Percentiles rank a stretch among this genome's conserved stretches.
These are phyloP conservation scores for Diversispora epigaea DNA, from an alignment of 192 early-diverging fungal species.

Conservation along the genomic window DNA sequence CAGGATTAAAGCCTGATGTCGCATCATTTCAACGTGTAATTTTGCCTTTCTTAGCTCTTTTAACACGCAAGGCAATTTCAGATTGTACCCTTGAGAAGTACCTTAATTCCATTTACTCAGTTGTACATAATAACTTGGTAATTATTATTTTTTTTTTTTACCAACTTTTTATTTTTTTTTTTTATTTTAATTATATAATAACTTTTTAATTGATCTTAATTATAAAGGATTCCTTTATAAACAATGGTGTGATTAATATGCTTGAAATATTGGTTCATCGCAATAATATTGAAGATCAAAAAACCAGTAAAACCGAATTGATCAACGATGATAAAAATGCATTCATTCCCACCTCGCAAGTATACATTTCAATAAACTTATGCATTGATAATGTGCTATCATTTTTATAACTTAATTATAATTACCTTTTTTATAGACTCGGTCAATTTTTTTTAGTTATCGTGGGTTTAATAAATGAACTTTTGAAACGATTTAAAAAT, in stretches of 20 bases:
- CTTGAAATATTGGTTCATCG: slow-evolving; percentile 34
- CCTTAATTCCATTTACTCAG: too few relatives aligned
- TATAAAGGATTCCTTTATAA: slow-evolving; percentile 34
- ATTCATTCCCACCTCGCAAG: slow-evolving; percentile 19
- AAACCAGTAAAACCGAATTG: neutral
- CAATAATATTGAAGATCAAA: slow-evolving; percentile 31
- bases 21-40: slow-evolving; percentile 44
- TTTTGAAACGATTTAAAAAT: slow-evolving; percentile 38
- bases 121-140: too few relatives aligned
- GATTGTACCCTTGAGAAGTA: too few relatives aligned
- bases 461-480: slow-evolving; percentile 38
- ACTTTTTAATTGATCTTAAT: slow-evolving; percentile 13
- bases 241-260: neutral
- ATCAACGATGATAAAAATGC: slow-evolving; percentile 9
- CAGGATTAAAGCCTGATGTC: neutral
- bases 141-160: too few relatives aligned
- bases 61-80: too few relatives aligned
- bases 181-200: too few relatives aligned
- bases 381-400: neutral
- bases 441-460: slow-evolving; percentile 37
- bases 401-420: too few relatives aligned
- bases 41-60: slow-evolving; percentile 43
- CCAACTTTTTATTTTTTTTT: too few relatives aligned
- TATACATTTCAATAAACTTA: neutral
- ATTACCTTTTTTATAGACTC: neutral